Conservation (phyloP, 345 rosid genomes). For the Crucihimalaya himalaica region DNA sequence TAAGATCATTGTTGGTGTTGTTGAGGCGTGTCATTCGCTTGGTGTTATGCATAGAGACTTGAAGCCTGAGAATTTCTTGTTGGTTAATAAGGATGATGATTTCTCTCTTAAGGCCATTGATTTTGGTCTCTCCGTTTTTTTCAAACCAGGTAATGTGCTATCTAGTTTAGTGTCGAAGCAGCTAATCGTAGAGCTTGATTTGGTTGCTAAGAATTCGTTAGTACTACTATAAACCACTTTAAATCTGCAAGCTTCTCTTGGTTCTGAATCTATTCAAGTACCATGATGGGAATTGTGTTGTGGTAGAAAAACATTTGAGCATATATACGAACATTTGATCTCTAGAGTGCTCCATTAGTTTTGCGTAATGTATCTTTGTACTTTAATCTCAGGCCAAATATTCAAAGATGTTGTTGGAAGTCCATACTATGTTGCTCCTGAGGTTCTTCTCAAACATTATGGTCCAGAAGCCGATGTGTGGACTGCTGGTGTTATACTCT, state of each 20-base stretch:
- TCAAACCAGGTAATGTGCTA: slow-evolving; percentile 76
- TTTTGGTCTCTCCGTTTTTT: slow-evolving; percentile 98
- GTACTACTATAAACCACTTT: not conserved
- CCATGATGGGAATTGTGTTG: not conserved
- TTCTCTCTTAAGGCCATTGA: slow-evolving; percentile 98
- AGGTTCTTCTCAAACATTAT: slow-evolving; percentile 88
- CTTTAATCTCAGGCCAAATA: slow-evolving; percentile 59
- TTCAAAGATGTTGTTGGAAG: slow-evolving; percentile 98
- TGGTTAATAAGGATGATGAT: slow-evolving; percentile 98
- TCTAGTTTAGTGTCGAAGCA: slow-evolving; percentile 16
- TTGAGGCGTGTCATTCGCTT: slow-evolving; percentile 93
- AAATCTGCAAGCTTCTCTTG: not conserved
- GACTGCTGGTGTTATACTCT: slow-evolving; percentile 98
- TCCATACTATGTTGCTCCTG: slow-evolving; percentile 98
- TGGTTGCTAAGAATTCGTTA: not conserved
- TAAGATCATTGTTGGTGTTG: slow-evolving; percentile 91
- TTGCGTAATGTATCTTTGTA: slow-evolving; percentile 15
- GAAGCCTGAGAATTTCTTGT: slow-evolving; percentile 98
- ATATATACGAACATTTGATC: not conserved
- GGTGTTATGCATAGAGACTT: slow-evolving; percentile 99
- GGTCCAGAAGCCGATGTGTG: slow-evolving; percentile 99
- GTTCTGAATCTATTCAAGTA: not conserved
- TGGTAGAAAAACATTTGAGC: not conserved
- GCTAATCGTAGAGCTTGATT: not conserved
- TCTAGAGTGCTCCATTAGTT: not conserved